phyloP scores from a whole-genome alignment of 2,329 filamentous ascomycete species.

The Cercospora sojina region DNA sequence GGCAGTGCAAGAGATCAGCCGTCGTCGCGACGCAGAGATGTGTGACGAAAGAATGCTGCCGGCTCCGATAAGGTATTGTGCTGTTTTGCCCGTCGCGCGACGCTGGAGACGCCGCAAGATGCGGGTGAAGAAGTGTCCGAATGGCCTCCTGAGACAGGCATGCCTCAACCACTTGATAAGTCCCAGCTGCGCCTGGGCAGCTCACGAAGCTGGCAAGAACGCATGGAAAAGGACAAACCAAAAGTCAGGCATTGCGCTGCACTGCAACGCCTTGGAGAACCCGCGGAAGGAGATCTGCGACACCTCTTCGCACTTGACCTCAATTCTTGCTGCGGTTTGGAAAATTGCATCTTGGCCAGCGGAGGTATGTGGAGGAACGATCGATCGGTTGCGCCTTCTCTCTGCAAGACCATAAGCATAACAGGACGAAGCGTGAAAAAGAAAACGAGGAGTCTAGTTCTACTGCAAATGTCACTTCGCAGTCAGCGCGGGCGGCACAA shows the following conservation, averaged over 20 bases:
- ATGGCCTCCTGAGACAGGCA: background rate
- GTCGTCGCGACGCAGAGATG: background rate
- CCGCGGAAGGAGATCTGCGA: background rate
- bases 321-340: background rate
- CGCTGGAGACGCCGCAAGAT: background rate
- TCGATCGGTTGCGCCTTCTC: background rate
- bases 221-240: background rate
- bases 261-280: background rate
- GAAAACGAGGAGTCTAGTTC: background rate
- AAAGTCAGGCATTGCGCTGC: background rate
- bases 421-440: background rate
- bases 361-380: background rate
- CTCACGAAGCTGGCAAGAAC: background rate
- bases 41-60: background rate
- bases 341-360: background rate
- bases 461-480: background rate
- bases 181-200: background rate
- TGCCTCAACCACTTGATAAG: background rate
- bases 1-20: background rate
- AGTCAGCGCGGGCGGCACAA: background rate
- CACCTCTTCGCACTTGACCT: background rate
- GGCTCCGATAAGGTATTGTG: background rate
- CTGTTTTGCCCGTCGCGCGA: background rate
- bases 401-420: background rate
- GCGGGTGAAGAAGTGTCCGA: background rate